Base-by-base conservation (phyloP, 495 filamentous ascomycete species). In the Annulohypoxylon bovei region DNA sequence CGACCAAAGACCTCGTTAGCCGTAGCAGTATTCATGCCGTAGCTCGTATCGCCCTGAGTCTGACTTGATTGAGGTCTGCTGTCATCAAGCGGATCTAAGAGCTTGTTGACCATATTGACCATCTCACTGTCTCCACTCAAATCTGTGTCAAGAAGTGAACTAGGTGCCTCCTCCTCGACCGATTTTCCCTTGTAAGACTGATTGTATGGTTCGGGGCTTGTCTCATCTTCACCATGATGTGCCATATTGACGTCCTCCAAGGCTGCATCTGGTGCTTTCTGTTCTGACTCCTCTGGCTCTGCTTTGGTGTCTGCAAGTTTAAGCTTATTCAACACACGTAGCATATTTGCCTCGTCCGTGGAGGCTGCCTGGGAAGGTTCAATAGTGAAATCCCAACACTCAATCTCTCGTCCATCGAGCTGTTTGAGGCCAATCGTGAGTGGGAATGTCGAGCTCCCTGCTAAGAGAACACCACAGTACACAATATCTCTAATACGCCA, bases 31-130 rank as follows among this genome's bases (percentile, higher is more conserved):
- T 77, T 74, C 79, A 82, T 82, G 11, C 80, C 81, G 32, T 81
- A 82, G 18, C 67, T 79, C 22, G 72, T 68, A 18, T 81, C 75
- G 8, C 54, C 66, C 5, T 75, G 77, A 0, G 71, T 64, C 7
- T 72, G 72, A 46, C 70, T 67, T 9, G 72, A 73, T 28, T 68
- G 68, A 40, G 74, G 71, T 16, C 68, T 59, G 44, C 50, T 68
- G 3, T 75, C 68, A 28, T 81, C 80, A 4, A 72, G 67, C 1
- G 79, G 80, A 59, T 71, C 72, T 30, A 84, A 49, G 50, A 83
- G 81, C 18, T 80, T 80, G 49, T 82, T 80, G 2, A 84, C 71
- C 58, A 84, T 79, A 44, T 80, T 69, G 44, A 75, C 76, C 65
- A 84, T 77, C 12, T 82, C 76, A 27, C 53, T 72, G 65, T 77